These are phyloP conservation scores for Cutaneotrichosporon mucoides DNA, from an alignment of 1,284 basidiomycete species.

Conservation along the genomic window DNA sequence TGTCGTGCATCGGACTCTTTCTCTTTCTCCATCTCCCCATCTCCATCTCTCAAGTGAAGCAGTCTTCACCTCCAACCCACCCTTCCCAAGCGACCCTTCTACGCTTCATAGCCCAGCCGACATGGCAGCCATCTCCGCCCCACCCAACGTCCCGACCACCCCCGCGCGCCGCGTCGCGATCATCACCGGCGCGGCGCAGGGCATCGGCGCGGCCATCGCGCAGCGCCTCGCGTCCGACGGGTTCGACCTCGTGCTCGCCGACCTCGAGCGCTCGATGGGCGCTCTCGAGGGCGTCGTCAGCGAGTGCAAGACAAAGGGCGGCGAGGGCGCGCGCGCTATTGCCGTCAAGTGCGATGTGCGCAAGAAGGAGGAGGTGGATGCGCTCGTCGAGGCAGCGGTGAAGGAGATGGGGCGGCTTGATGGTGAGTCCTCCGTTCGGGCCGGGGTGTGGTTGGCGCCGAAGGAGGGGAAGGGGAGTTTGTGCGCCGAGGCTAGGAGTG, in stretches of 20 bases:
- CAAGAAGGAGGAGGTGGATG: conserved; percentile 34
- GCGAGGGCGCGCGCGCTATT: conserved; percentile 21
- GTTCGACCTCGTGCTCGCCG: conserved; percentile 49
- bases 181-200: conserved; percentile 51
- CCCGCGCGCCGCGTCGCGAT: conserved; percentile 33
- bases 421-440: conserved; percentile 13
- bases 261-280: conserved; percentile 21
- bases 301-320: conserved; percentile 26
- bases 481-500: too few relatives aligned
- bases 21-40: too few relatives aligned
- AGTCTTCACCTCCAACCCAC: too few relatives aligned
- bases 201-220: conserved; percentile 53
- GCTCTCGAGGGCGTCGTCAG: conserved; percentile 36
- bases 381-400: conserved; percentile 36
- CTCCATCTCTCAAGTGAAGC: too few relatives aligned
- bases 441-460: too few relatives aligned
- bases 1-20: too few relatives aligned
- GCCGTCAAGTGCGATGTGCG: conserved; percentile 42
- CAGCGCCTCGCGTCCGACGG: conserved; percentile 51
- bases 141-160: not conserved
- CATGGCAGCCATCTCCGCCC: too few relatives aligned
- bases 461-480: too few relatives aligned
- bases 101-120: not conserved
- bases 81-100: too few relatives aligned
- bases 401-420: conserved; percentile 43